Evolutionary conservation across 768 basidiomycete species (phyloP), one percentile per base, ranked within the genome.

Genomic region (Mycena vulgaris): DNA sequence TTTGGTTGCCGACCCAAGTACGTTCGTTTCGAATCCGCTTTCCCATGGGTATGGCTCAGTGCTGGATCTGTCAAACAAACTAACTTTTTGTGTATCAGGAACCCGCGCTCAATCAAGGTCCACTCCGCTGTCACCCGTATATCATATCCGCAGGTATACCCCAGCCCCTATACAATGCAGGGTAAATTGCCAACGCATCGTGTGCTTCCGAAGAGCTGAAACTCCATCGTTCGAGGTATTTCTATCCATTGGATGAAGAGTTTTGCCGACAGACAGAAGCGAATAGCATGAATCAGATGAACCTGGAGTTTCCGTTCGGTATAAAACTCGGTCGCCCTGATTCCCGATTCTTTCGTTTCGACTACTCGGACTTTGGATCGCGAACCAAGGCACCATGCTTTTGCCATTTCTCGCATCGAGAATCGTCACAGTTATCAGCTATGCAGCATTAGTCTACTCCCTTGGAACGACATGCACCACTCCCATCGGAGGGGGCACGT

Each of bases 401-500:
- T 56, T 33, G 31, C 19, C 25, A 35, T 64, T 55, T 64, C 42
- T 64, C 52, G 39, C 52, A 55, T 55, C 52, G 45, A 57, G 31
- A 48, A 48, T 57, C 35, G 55, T 45, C 33, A 27, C 45, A 37
- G 33, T 65, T 37, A 57, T 66, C 45, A 30, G 55, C 64, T 65
- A 33, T 19, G 63, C 55, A 35, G 19, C 63, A 47, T 27, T 64
- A 17, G 53, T 63, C 16, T 40, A 55, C 5, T 57, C 72, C 14
- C 53, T 73, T 21, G 68, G 69, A 6, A 59, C 72, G 55, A 82
- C 84, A 31, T 92, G 89, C 74, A 76, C 82, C 27, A 76, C 81
- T 47, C 83, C 89, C 1, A 75, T 90, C 3, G 85, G 83, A 30
- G 75, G 79, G 30, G 91, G 91, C 52, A 85, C 81, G 68, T 69